A percentile compares a stretch with the other conserved stretches of the same genome.
phyloP scores from a whole-genome alignment of 176 grass and related monocot species.

The Eleusine indica region DNA sequence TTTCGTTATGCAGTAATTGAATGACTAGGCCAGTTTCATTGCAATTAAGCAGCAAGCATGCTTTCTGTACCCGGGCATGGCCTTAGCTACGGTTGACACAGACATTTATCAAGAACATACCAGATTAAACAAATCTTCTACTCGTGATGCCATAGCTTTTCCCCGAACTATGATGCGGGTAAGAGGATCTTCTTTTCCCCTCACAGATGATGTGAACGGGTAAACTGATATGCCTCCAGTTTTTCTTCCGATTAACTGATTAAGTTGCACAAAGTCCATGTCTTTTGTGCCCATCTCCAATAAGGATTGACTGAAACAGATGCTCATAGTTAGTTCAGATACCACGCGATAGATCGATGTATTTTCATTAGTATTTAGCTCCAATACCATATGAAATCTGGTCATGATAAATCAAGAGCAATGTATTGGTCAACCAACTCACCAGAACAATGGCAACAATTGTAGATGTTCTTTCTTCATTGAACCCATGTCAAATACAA shows the following conservation, averaged over 20 bases:
- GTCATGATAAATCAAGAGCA: conserved; percentile 31
- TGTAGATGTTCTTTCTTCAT: conserved; percentile 95
- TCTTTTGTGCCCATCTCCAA: conserved; percentile 99
- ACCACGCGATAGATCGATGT: background rate
- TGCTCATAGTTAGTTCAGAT: conserved; percentile 39
- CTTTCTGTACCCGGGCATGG: conserved; percentile 8
- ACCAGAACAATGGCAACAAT: conserved; percentile 96
- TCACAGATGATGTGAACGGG: conserved; percentile 87
- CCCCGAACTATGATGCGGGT: conserved; percentile 79
- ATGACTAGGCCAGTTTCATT: background rate
- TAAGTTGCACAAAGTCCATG: conserved; percentile 99
- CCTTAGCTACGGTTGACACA: conserved; percentile 22
- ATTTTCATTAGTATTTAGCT: conserved; percentile 30
- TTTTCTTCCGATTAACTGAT: conserved; percentile 98
- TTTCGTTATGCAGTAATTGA: conserved; percentile 25
- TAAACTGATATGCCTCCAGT: conserved; percentile 99
- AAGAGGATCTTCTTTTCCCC: conserved; percentile 82
- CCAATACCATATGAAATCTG: conserved; percentile 17
- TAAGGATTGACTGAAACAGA: conserved; percentile 86
- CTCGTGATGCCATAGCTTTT: conserved; percentile 77
- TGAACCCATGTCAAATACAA: conserved; percentile 92
- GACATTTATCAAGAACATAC: conserved; percentile 50
- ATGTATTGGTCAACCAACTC: conserved; percentile 35
- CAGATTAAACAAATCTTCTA: conserved; percentile 96
- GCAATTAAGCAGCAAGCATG: conserved; percentile 16